Conservation (phyloP, 805 yeast species). For the Wickerhamiella kazuoi region DNA sequence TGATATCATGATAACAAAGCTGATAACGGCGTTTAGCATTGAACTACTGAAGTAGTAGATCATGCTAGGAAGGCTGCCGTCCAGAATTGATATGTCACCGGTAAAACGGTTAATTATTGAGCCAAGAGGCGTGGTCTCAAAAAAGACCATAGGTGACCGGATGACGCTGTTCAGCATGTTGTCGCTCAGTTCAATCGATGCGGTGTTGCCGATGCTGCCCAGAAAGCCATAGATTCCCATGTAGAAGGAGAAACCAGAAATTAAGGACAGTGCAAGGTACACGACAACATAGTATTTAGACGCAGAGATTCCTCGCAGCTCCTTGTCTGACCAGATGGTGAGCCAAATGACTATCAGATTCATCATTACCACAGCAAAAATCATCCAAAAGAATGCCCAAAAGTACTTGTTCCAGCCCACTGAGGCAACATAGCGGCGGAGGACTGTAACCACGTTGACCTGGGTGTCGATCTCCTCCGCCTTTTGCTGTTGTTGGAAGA, state of each 20-base stretch:
- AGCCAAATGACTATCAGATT: constrained; percentile 11
- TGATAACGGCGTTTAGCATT: constrained; percentile 27
- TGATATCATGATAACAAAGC: constrained; percentile 53
- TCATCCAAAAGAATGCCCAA: constrained; percentile 1
- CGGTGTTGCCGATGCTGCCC: constrained; percentile 7
- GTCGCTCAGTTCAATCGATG: constrained; percentile 29
- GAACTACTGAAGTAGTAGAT: constrained; percentile 21
- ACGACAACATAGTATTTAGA: constrained; percentile 9
- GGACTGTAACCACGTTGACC: constrained; percentile 4
- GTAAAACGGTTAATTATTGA: constrained; percentile 80
- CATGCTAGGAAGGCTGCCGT: constrained; percentile 35
- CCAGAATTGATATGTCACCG: constrained; percentile 70
- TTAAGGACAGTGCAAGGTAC: constrained; percentile 5
- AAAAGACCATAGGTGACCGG: constrained; percentile 84
- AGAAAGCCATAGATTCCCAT: constrained; percentile 5
- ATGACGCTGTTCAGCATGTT: constrained; percentile 56
- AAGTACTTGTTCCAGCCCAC: constrained; percentile 3
- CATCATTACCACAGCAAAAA: constrained; percentile 2
- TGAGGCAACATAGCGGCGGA: constrained; percentile 5
- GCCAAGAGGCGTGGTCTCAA: constrained; percentile 91
- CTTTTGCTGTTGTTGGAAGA: background rate
- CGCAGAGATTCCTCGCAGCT: constrained; percentile 7
- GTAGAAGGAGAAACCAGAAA: constrained; percentile 3
- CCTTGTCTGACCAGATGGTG: constrained; percentile 11
- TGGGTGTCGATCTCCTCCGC: constrained; percentile 3